Conservation (phyloP, 352 stramenopile genomes). For the Globisporangium nodosum region DNA sequence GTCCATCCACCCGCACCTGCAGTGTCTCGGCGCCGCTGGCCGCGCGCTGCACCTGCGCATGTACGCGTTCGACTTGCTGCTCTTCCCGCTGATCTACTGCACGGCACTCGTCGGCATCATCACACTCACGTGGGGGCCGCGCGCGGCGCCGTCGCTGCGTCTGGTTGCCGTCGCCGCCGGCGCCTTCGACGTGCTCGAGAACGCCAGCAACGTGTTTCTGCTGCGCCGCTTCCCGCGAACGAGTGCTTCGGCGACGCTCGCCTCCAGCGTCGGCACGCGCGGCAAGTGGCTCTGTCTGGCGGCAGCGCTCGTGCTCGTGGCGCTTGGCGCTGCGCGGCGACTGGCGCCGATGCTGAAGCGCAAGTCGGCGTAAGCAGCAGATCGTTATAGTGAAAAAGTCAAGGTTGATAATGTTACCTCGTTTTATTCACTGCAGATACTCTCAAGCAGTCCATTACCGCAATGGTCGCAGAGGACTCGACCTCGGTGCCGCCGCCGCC, state of each 20-base stretch:
- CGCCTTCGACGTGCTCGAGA: slow-evolving; percentile 11
- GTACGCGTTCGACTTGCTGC: slow-evolving; percentile 20
- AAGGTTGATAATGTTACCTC: background rate
- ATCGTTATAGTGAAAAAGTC: background rate
- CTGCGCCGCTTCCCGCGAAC: slow-evolving; percentile 10
- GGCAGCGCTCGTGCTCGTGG: background rate
- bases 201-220: slow-evolving; percentile 12
- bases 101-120: slow-evolving; percentile 11
- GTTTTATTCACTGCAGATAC: background rate
- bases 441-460: background rate
- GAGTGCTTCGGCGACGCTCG: background rate
- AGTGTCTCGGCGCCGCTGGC: slow-evolving; percentile 19
- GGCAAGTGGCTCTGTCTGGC: slow-evolving; percentile 2
- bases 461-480: background rate
- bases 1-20: slow-evolving; percentile 19
- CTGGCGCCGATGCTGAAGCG: background rate
- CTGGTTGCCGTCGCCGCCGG: slow-evolving; percentile 6
- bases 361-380: background rate
- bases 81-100: slow-evolving; percentile 26
- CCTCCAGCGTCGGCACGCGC: slow-evolving; percentile 4
- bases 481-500: background rate
- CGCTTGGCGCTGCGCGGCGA: background rate
- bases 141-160: background rate
- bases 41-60: slow-evolving; percentile 20
- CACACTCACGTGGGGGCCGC: slow-evolving; percentile 13